Percentiles rank a stretch among this genome's conserved stretches.
Evolutionary conservation across 2,329 filamentous ascomycete genomes (phyloP).

Genomic region (Cladosporium velox): DNA sequence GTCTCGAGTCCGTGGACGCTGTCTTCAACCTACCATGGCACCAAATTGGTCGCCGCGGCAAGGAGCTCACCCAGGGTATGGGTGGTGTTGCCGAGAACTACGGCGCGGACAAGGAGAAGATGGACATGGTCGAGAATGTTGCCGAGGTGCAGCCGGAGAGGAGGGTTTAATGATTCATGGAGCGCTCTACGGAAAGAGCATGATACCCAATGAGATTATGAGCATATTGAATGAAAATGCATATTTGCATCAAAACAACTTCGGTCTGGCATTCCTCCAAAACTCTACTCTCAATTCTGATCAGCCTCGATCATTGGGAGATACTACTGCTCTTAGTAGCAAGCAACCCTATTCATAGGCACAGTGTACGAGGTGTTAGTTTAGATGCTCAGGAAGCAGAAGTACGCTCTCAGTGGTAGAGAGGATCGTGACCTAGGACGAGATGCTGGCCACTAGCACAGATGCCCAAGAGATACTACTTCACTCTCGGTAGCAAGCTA

Average conservation of each 20-base stretch:
- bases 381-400: no score
- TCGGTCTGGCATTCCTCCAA: not conserved
- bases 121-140: slow-evolving; percentile 29
- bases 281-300: no score
- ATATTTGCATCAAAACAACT: not conserved
- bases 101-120: slow-evolving; percentile 30
- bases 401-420: no score
- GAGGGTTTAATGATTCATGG: slow-evolving; percentile 1
- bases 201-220: slow-evolving; percentile 9
- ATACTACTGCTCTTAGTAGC: no score
- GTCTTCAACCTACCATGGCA: slow-evolving; percentile 69
- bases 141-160: slow-evolving; percentile 22
- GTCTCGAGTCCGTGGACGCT: slow-evolving; percentile 59
- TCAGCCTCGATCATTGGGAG: no score
- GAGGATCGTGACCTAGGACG: no score
- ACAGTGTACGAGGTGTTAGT: no score
- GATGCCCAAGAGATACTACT: no score
- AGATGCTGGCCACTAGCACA: no score
- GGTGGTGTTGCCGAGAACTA: slow-evolving; percentile 32
- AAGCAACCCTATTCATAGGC: no score
- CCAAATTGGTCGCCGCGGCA: slow-evolving; percentile 61
- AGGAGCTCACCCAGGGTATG: slow-evolving; percentile 31
- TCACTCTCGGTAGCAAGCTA: no score
- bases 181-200: not conserved
- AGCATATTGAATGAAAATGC: not conserved